Percentiles rank a stretch among this genome's conserved stretches.
Conservation (phyloP, 2,329 filamentous ascomycete species). For the Pseudogymnoascus sp. region DNA sequence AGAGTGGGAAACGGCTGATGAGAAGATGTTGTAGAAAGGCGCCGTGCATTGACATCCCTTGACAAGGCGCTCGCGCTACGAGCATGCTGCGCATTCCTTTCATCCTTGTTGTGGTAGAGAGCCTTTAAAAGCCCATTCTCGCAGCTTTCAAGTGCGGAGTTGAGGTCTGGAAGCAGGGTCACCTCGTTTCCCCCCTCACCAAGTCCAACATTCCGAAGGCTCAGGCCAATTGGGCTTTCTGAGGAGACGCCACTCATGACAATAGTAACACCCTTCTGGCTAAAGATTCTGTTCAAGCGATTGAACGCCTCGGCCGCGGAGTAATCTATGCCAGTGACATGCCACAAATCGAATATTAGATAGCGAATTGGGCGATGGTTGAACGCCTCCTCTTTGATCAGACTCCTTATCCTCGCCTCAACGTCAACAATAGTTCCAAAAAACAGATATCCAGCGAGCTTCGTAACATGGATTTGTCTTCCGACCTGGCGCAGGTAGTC, state of each 20-base stretch:
- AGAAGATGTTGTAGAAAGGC: conserved; percentile 34
- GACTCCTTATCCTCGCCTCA: conserved; percentile 74
- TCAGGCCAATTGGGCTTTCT: conserved; percentile 67
- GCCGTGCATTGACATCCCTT: conserved; percentile 39
- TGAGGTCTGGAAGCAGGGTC: conserved; percentile 78
- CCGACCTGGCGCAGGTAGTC: conserved; percentile 81
- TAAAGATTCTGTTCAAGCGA: conserved; percentile 78
- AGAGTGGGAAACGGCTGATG: conserved; percentile 31
- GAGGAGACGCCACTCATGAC: conserved; percentile 78
- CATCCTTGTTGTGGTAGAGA: conserved; percentile 65
- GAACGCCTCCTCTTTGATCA: conserved; percentile 81
- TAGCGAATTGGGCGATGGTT: conserved; percentile 74
- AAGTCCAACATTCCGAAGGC: conserved; percentile 76
- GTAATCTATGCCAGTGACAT: conserved; percentile 91
- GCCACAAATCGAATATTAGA: conserved; percentile 78
- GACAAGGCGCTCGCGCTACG: conserved; percentile 10
- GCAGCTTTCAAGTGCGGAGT: conserved; percentile 87
- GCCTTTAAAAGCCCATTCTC: conserved; percentile 89
- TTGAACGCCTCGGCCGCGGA: conserved; percentile 94
- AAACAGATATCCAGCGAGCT: conserved; percentile 92
- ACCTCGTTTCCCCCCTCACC: conserved; percentile 68
- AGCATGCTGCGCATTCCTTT: conserved; percentile 34
- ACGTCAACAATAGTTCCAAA: conserved; percentile 97
- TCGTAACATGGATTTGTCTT: conserved; percentile 82
- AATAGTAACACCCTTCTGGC: conserved; percentile 70